phyloP scores from a whole-genome alignment of 176 grass and related monocot species.

The Typha latifolia region DNA sequence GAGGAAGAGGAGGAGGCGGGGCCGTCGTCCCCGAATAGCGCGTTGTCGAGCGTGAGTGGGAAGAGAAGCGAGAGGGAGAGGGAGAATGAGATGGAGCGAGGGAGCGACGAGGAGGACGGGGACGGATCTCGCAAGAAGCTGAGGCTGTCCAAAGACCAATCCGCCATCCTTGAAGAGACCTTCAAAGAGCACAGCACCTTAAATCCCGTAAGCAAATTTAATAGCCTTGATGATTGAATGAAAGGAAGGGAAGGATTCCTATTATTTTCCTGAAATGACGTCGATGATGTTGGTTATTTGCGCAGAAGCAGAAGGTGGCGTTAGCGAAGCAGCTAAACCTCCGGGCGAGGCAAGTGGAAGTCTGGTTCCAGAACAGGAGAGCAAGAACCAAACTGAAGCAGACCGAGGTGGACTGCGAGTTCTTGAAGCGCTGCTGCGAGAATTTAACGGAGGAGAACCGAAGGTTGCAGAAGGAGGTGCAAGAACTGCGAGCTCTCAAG shows the following conservation, averaged over 20 bases:
- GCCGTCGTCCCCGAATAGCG: conserved; percentile 52
- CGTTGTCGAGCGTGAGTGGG: conserved; percentile 47
- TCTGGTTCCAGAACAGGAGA: conserved; percentile 93
- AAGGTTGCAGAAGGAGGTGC: conserved; percentile 81
- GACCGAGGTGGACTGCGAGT: conserved; percentile 90
- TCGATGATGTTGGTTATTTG: not conserved
- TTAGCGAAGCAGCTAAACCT: conserved; percentile 61
- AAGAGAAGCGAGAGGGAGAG: conserved; percentile 37
- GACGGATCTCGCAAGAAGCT: conserved; percentile 74
- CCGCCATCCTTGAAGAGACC: conserved; percentile 72
- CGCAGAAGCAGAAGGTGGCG: conserved; percentile 68
- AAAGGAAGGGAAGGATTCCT: not conserved
- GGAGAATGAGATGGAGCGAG: conserved; percentile 32
- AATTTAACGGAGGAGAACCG: conserved; percentile 77
- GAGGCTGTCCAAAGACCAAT: conserved; percentile 80
- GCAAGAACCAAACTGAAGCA: conserved; percentile 91
- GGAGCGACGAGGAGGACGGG: conserved; percentile 66
- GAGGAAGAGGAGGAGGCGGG: conserved; percentile 20
- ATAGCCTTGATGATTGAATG: not conserved
- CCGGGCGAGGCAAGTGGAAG: conserved; percentile 78
- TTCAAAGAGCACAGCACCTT: conserved; percentile 88
- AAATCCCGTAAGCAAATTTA: conserved; percentile 39
- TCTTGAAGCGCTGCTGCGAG: conserved; percentile 87
- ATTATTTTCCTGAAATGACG: not conserved
- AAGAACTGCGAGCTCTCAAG: conserved; percentile 71